Evolutionary conservation across 305 asterid species (phyloP).

Genomic region (Fraxinus velutina): DNA sequence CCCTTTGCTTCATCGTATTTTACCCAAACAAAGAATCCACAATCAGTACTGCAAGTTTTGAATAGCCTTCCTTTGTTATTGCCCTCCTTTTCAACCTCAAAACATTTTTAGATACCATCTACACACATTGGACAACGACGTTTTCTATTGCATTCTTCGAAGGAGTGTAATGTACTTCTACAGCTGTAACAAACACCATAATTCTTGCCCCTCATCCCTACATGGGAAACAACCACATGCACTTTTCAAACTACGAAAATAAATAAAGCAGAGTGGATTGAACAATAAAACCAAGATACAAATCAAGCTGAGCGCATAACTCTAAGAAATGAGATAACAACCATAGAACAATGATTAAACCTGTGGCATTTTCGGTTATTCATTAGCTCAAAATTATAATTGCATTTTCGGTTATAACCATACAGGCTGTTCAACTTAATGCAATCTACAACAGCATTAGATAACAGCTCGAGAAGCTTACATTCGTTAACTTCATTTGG

Average conservation of each 20-base stretch:
- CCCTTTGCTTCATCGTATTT: too few species aligned
- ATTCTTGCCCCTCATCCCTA: too few species aligned
- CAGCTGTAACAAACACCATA: too few species aligned
- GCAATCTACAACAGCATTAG: conserved; percentile 26
- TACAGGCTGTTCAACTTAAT: conserved; percentile 25
- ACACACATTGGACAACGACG: too few species aligned
- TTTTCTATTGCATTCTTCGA: too few species aligned
- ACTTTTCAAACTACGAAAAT: too few species aligned
- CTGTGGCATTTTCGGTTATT: conserved; percentile 9
- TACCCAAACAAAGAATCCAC: too few species aligned
- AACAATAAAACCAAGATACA: neutral
- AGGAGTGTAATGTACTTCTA: too few species aligned
- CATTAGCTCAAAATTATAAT: neutral
- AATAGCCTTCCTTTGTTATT: too few species aligned
- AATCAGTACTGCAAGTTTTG: too few species aligned
- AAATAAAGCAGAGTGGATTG: neutral
- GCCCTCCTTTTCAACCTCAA: too few species aligned
- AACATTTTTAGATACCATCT: too few species aligned
- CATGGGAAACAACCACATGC: neutral
- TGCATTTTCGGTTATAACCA: neutral
- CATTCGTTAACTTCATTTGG: conserved; percentile 22
- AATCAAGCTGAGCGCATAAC: neutral
- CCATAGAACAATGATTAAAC: neutral
- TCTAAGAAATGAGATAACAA: neutral
- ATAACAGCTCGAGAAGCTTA: conserved; percentile 31